These are phyloP conservation scores for Endothia cerciana DNA, from an alignment of 2,329 filamentous ascomycete genomes.

Conservation along the genomic window DNA sequence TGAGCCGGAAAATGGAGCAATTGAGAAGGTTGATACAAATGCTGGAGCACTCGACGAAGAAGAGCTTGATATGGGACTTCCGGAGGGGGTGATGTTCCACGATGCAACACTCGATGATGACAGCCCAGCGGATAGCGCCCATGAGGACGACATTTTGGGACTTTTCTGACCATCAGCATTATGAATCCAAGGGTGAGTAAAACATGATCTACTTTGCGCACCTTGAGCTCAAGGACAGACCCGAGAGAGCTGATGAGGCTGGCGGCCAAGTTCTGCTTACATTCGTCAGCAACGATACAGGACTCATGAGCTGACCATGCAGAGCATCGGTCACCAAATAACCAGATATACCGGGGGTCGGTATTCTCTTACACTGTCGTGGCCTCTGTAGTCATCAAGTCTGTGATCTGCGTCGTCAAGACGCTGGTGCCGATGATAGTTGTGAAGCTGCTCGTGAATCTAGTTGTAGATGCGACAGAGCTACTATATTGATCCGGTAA, in stretches of 20 bases:
- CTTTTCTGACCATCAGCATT: conserved; percentile 6
- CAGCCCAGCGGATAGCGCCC: neutral
- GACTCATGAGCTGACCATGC: neutral
- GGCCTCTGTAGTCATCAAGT: conserved; percentile 20
- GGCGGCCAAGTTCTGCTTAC: conserved; percentile 2
- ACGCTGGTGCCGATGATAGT: conserved; percentile 27
- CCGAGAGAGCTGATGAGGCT: neutral
- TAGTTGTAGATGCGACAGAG: neutral
- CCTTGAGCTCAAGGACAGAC: neutral
- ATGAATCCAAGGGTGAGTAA: neutral
- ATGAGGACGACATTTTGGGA: neutral
- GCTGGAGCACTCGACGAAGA: neutral
- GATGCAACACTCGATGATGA: neutral
- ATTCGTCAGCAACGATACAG: neutral
- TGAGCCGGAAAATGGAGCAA: neutral
- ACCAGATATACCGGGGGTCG: neutral
- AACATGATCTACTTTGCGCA: neutral
- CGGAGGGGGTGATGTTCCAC: neutral
- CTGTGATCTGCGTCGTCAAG: conserved; percentile 27
- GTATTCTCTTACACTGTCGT: conserved; percentile 11
- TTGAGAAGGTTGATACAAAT: neutral
- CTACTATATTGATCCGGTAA: neutral
- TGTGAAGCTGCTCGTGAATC: conserved; percentile 23
- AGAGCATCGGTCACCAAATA: neutral
- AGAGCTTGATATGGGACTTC: neutral